Evolutionary conservation across 2,329 filamentous ascomycete genomes (phyloP).

Genomic region (Karstenula rhodostoma): DNA sequence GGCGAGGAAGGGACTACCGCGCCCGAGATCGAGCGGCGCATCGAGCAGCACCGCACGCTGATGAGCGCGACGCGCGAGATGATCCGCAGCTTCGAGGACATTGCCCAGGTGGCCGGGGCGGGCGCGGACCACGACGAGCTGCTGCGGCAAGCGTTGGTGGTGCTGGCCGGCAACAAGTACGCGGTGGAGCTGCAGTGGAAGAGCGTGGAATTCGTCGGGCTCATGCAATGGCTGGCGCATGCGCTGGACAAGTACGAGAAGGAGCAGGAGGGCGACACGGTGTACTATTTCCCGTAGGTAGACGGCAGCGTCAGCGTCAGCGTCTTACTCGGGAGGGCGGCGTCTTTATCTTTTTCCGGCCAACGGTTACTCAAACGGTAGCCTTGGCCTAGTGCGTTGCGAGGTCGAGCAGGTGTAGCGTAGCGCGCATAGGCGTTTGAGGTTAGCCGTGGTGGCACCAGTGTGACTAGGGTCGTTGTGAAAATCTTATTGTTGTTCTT

Average conservation of each 20-base stretch:
- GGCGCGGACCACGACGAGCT: conserved; percentile 40
- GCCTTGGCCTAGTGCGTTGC: background rate
- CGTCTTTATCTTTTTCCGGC: background rate
- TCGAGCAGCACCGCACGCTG: conserved; percentile 43
- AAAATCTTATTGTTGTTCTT: conserved; percentile 7
- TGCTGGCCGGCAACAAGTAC: conserved; percentile 43
- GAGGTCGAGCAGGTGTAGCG: conserved; percentile 21
- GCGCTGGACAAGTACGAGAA: conserved; percentile 39
- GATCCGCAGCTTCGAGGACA: conserved; percentile 41
- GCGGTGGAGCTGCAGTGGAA: conserved; percentile 44
- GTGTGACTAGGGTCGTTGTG: background rate
- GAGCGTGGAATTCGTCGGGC: conserved; percentile 38
- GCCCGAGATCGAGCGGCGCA: conserved; percentile 42
- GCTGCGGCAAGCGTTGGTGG: conserved; percentile 42
- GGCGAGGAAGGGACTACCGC: conserved; percentile 36
- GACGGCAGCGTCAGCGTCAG: background rate
- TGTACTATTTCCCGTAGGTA: conserved; percentile 37
- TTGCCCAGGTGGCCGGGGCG: conserved; percentile 35
- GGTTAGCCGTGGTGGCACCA: background rate
- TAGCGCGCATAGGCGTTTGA: conserved; percentile 21
- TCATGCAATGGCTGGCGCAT: conserved; percentile 39
- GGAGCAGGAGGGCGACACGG: conserved; percentile 38
- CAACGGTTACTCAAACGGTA: background rate
- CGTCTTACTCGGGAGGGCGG: background rate
- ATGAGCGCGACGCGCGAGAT: conserved; percentile 45